These are phyloP conservation scores for Cytospora schulzeri DNA, from an alignment of 2,329 filamentous ascomycete genomes.

Conservation along the genomic window DNA sequence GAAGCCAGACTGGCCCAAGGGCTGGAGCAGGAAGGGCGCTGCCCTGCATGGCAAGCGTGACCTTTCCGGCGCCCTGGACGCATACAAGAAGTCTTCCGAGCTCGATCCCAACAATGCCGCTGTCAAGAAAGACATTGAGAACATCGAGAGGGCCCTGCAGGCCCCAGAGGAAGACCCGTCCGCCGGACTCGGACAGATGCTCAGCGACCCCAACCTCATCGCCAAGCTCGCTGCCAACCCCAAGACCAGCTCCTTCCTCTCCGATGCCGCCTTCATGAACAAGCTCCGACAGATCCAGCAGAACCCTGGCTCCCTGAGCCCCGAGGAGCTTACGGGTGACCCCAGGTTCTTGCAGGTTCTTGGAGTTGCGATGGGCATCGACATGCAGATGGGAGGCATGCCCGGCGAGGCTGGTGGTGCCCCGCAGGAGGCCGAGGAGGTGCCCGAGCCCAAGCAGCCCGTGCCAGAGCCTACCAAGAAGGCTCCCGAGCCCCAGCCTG, in stretches of 20 bases:
- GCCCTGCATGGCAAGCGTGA: constrained; percentile 88
- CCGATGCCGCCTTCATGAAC: constrained; percentile 83
- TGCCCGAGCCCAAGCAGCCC: constrained; percentile 65
- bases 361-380: constrained; percentile 89
- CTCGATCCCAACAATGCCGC: constrained; percentile 89
- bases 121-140: constrained; percentile 83
- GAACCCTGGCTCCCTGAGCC: constrained; percentile 68
- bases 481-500: constrained; percentile 59
- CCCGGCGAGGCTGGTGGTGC: constrained; percentile 35
- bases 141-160: constrained; percentile 87
- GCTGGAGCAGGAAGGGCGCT: constrained; percentile 90
- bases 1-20: constrained; percentile 98
- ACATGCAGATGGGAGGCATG: constrained; percentile 69
- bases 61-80: constrained; percentile 80
- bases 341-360: constrained; percentile 92
- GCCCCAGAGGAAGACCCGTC: constrained; percentile 59
- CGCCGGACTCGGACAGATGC: constrained; percentile 85
- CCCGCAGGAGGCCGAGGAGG: constrained; percentile 71
- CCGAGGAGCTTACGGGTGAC: constrained; percentile 81
- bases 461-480: constrained; percentile 55
- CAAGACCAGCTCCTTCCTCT: constrained; percentile 82
- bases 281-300: constrained; percentile 81
- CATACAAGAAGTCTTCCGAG: constrained; percentile 93
- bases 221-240: constrained; percentile 92
- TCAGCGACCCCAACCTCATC: constrained; percentile 87